Conservation (phyloP, 2,329 filamentous ascomycete species). For the Geosmithia morbida region DNA sequence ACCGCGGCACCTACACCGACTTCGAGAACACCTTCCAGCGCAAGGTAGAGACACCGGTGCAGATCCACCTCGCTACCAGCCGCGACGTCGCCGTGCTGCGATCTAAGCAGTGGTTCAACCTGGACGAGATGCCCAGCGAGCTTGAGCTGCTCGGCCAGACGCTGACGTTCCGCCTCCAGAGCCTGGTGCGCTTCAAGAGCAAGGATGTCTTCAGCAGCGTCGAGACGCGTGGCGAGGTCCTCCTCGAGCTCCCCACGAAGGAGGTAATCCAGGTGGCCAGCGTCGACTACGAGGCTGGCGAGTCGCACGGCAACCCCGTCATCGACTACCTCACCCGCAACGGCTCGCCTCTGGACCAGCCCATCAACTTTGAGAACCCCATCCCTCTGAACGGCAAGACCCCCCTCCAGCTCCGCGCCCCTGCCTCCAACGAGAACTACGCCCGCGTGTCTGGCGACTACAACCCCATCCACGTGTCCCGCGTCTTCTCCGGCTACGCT, state of each 20-base stretch:
- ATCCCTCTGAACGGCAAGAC: constrained; percentile 91
- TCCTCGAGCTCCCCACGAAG: constrained; percentile 90
- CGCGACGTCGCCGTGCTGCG: constrained; percentile 89
- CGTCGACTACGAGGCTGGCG: constrained; percentile 84
- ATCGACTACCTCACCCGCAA: constrained; percentile 90
- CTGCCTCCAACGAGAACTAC: constrained; percentile 94
- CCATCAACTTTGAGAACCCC: constrained; percentile 91
- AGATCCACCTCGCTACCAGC: constrained; percentile 71
- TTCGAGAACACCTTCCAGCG: constrained; percentile 98
- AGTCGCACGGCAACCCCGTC: constrained; percentile 90
- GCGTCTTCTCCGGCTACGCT: constrained; percentile 91
- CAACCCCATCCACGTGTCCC: constrained; percentile 97
- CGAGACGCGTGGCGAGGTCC: constrained; percentile 80
- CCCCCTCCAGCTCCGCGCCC: constrained; percentile 75
- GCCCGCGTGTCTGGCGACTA: constrained; percentile 95
- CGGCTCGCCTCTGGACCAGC: constrained; percentile 86
- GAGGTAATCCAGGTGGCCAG: constrained; percentile 96
- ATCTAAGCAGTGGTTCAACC: constrained; percentile 95
- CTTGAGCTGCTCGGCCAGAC: constrained; percentile 86
- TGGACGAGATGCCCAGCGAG: constrained; percentile 55
- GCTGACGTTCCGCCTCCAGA: constrained; percentile 89
- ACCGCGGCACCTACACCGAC: constrained; percentile 83
- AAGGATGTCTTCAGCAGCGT: constrained; percentile 82
- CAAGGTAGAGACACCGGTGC: constrained; percentile 89
- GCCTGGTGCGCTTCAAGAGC: constrained; percentile 87